Percentiles rank a stretch among this genome's conserved stretches.
These are phyloP conservation scores for Boletellus deceptivus DNA, from an alignment of 1,284 basidiomycete genomes.

Conservation along the genomic window DNA sequence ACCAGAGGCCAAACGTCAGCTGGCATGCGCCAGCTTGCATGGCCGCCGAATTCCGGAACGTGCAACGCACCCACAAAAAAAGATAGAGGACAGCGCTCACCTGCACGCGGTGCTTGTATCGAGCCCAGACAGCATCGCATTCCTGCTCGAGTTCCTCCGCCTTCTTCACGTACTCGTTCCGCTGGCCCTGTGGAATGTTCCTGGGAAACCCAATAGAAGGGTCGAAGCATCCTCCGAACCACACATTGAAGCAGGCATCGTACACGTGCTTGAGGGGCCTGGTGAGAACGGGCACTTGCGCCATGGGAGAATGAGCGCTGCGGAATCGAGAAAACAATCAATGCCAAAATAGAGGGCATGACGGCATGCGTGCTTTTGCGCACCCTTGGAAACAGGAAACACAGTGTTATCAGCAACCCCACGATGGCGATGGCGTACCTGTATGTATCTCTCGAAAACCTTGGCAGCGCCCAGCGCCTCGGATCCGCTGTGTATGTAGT, in stretches of 20 bases:
- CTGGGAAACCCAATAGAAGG: slow-evolving; percentile 58
- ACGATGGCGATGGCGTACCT: no score
- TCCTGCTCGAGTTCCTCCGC: slow-evolving; percentile 81
- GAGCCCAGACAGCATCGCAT: slow-evolving; percentile 79
- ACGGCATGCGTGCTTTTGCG: no score
- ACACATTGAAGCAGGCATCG: slow-evolving; percentile 92
- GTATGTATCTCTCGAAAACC: no score
- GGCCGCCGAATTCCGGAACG: neutral
- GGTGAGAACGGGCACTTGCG: no score
- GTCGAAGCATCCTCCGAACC: slow-evolving; percentile 94
- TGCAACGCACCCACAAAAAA: neutral
- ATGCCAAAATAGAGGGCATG: no score
- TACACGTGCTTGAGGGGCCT: slow-evolving; percentile 88
- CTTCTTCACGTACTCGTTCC: slow-evolving; percentile 49
- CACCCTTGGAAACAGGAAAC: no score
- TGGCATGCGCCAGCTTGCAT: neutral
- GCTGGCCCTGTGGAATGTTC: slow-evolving; percentile 35
- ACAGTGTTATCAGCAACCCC: no score
- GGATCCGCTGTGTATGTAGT: no score
- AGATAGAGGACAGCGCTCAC: slow-evolving; percentile 34
- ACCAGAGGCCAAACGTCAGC: slow-evolving; percentile 1
- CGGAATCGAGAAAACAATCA: no score
- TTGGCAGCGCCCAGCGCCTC: no score
- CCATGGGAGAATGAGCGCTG: no score
- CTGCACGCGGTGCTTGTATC: slow-evolving; percentile 79